Base-by-base conservation (phyloP, 2,329 filamentous ascomycete genomes). In the Delphinella strobiligena region DNA sequence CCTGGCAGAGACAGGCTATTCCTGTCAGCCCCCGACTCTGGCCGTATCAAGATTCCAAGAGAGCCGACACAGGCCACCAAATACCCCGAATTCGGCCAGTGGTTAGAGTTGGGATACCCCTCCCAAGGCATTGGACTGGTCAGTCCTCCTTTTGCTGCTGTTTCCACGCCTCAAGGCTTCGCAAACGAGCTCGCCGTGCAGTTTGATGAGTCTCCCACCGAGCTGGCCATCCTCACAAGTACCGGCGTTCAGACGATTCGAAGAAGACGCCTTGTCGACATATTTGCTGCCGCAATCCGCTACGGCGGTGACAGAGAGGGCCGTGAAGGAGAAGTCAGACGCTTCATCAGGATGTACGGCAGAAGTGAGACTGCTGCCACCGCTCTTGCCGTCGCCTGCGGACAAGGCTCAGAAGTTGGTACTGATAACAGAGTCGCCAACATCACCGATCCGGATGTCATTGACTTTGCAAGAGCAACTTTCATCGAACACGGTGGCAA, bases 141-240 rank as follows among this genome's bases (percentile, higher is more conserved):
- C 19, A 84, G 81, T 1, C 72, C 74, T 36, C 75, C 82, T 0
- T 89, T 87, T 50, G 72, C 77, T 12, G 82, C 82, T 8, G 71
- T 78, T 1, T 64, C 63, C 9, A 73, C 75, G 18, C 82, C 84
- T 0, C 56, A 77, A 16, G 89, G 88, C 0, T 96, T 94, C 52
- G 88, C 89, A 9, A 98, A 98, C 51, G 91, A 98, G 61, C 68
- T 96, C 41, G 86, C 91, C 1, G 82, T 93, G n/a, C 93, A 98
- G 51, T 98, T 91, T 51, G 91, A 98, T 53, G 72, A 83, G 44
- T 69, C 78, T 0, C 73, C 82, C 0, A 78, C 81, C 37, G 89
- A 98, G 55, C 78, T 96, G 47, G 91, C 89, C 1, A 77, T 98
- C 34, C 70, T 98, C 39, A 96, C 91, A 22, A 93, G 91, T 51